Evolutionary conservation across 257 asterid genomes (phyloP), one percentile per base, ranked within the genome.

Genomic region (Schizonepeta tenuifolia): DNA sequence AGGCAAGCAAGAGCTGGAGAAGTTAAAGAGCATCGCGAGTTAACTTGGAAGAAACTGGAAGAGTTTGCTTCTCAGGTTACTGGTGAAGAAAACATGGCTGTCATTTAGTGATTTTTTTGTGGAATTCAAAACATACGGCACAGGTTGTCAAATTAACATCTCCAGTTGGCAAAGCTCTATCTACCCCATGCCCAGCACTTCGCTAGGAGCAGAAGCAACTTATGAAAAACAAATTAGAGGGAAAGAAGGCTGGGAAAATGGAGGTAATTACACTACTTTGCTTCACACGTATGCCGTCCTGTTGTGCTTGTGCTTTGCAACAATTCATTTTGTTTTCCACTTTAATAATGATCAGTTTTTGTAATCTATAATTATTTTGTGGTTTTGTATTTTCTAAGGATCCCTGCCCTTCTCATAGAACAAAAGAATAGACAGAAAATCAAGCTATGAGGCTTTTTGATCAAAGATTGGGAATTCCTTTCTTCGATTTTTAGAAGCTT

Each of bases 1-100:
- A 87, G 65, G 75, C 86, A 80, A 79, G 90, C 88, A 36, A 76
- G 64, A 73, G 89, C 92, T 24, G 85, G 84, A 47, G 77, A 80
- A 75, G 33, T 77, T 12, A 81, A 84, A 73, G 93, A 84, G 78
- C 84, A 82, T 72, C 90, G 95, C 0, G 72, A 73, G 71, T 75
- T 76, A 63, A 60, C 83, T 22, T 92, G 97, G 98, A 90, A 85
- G 85, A 88, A 81, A 87, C 84, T 92, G 21, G 96, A 92, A 84
- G 91, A 86, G 77, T 93, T 85, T 56, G 97, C 91, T 61, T 70
- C 79, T 68, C 75, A 75, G 80, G 78, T 38, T 62, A 67, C 79
- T 17, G 66, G 62, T 55, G 79, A 44, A 71, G 75, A 69, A 40
- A 49, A 35, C 56, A 76, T 67, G 79, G 73, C 65, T 56, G 47